Conservation (phyloP, 2,329 filamentous ascomycete genomes). For the Microsporum ferrugineum region DNA sequence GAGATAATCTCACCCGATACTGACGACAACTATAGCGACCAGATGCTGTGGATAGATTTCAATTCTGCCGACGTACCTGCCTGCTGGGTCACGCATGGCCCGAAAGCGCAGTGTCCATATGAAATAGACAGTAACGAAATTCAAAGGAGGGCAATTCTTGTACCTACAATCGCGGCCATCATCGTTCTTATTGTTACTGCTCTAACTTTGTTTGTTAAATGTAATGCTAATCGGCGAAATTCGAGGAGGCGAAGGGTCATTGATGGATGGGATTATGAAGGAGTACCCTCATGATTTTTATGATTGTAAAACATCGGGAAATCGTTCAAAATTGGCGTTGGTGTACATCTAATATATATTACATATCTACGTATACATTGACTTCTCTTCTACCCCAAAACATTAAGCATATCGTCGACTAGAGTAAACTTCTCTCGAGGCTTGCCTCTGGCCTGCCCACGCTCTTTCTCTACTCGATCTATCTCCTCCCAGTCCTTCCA, state of each 20-base stretch:
- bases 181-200: slow-evolving; percentile 51
- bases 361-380: background rate
- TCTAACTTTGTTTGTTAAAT: slow-evolving; percentile 53
- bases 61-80: slow-evolving; percentile 46
- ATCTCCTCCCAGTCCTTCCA: slow-evolving; percentile 86
- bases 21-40: slow-evolving; percentile 5
- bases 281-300: slow-evolving; percentile 43
- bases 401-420: slow-evolving; percentile 47
- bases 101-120: slow-evolving; percentile 50
- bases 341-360: background rate
- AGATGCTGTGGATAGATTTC: slow-evolving; percentile 47
- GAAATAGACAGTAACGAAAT: slow-evolving; percentile 32
- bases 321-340: background rate
- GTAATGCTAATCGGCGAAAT: slow-evolving; percentile 48
- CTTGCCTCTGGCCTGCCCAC: slow-evolving; percentile 59
- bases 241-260: slow-evolving; percentile 41
- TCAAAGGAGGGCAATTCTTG: slow-evolving; percentile 41
- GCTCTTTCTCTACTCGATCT: slow-evolving; percentile 61
- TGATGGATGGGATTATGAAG: slow-evolving; percentile 55
- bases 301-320: background rate
- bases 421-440: slow-evolving; percentile 57
- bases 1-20: background rate
- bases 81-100: slow-evolving; percentile 51
- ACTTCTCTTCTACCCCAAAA: slow-evolving; percentile 21
- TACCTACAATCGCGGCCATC: slow-evolving; percentile 51